These are phyloP conservation scores for Astragalus glycyphyllos DNA, from an alignment of 306 rosid species.

Conservation along the genomic window DNA sequence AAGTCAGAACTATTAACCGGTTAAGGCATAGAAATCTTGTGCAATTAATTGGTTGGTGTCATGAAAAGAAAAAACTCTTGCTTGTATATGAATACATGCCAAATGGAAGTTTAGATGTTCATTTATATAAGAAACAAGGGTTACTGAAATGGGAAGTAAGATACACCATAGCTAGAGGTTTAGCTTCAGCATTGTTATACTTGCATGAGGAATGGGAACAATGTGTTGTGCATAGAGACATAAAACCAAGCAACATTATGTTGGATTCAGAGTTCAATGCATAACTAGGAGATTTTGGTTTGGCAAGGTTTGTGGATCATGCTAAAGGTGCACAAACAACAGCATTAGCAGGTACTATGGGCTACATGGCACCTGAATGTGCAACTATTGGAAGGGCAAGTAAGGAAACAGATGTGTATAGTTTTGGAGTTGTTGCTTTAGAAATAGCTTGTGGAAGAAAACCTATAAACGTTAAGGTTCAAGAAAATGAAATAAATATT, in stretches of 20 bases:
- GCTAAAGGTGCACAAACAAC: constrained; percentile 46
- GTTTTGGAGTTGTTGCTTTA: constrained; percentile 52
- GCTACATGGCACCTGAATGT: constrained; percentile 56
- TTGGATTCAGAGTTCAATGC: constrained; percentile 54
- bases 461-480: constrained; percentile 15
- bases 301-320: constrained; percentile 54
- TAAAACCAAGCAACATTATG: constrained; percentile 56
- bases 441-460: constrained; percentile 55
- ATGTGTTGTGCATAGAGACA: constrained; percentile 53
- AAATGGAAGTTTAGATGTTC: constrained; percentile 54
- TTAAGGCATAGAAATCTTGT: constrained; percentile 55
- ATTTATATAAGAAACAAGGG: constrained; percentile 41
- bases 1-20: constrained; percentile 46
- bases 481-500: constrained; percentile 38
- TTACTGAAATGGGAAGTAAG: constrained; percentile 43
- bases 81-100: constrained; percentile 53
- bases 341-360: constrained; percentile 49
- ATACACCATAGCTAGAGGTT: constrained; percentile 44
- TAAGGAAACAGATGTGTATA: constrained; percentile 48
- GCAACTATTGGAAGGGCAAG: constrained; percentile 27
- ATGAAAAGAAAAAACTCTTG: constrained; percentile 34
- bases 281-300: constrained; percentile 54
- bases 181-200: constrained; percentile 49
- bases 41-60: constrained; percentile 56
- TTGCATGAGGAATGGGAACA: constrained; percentile 54